Base-by-base conservation (phyloP, 805 yeast species). In the Sugiyamaella marilandica region DNA sequence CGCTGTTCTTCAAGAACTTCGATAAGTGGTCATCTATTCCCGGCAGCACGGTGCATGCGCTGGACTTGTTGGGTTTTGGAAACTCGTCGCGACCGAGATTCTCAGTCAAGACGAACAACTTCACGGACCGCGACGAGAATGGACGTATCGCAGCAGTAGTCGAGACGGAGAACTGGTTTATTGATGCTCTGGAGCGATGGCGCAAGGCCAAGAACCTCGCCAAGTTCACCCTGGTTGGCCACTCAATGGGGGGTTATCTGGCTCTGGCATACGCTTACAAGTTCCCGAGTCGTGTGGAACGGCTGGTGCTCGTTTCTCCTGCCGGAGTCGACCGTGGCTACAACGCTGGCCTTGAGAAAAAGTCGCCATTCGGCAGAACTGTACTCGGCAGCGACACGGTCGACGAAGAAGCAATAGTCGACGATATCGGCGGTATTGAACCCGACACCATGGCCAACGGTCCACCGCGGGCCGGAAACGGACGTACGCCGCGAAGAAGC, bases 41-140 rank as follows among this genome's bases (percentile, higher is more conserved):
- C 1, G 71, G 68, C 39, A 86, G 94, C 86, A 78, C 84, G 51
- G 74, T 91, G 44, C 96, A 89, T 70, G 87, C 96, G 0, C 77
- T 92, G 2, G 99, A 92, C 64, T 70, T 91, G 51, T 77, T 89
- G 1, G 99, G 99, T 0, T 92, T 87, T 69, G 99, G 98, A 0
- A 82, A 87, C 53, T 86, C 95, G 0, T 80, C 95, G 1, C 76
- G 62, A 1, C 95, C 95, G 0, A 72, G 75, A 46, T 88, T 87
- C 64, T 35, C 46, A 11, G 57, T 66, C 46, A 41, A 52, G 43
- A 59, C 72, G 33, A 55, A 59, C 37, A 65, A 57, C 45, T 36
- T 58, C 8, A 47, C 67, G 18, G 70, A 67, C 7, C 66, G 74
- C 43, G 55, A 57, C 45, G 54, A 50, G 9, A 13, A 57, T 10